Evolutionary conservation across 1,284 basidiomycete species (phyloP).

Genomic region (Schizophyllum commune): DNA sequence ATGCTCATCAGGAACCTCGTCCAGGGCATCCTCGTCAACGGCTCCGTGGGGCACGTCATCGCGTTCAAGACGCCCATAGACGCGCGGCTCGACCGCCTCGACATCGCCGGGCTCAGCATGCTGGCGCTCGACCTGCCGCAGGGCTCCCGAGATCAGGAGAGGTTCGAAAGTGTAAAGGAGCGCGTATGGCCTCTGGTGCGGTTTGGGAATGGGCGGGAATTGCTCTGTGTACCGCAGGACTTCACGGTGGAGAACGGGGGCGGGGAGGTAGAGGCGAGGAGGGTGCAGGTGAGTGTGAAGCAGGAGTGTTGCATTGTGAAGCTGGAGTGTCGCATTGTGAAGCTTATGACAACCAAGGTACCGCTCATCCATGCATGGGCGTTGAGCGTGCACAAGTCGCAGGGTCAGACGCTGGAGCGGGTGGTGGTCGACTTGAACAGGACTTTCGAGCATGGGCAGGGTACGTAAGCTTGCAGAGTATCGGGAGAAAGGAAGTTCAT

Average conservation of each 20-base stretch:
- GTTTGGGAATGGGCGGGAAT: slow-evolving; percentile 36
- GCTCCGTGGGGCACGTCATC: slow-evolving; percentile 68
- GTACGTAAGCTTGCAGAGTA: slow-evolving; percentile 21
- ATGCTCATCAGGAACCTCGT: slow-evolving; percentile 68
- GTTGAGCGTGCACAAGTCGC: slow-evolving; percentile 80
- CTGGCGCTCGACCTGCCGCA: not conserved
- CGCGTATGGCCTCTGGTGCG: slow-evolving; percentile 47
- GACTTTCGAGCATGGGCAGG: slow-evolving; percentile 79
- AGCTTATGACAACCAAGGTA: slow-evolving; percentile 32
- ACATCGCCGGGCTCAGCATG: slow-evolving; percentile 3
- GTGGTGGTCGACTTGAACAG: slow-evolving; percentile 62
- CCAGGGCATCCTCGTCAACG: slow-evolving; percentile 81
- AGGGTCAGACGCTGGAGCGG: slow-evolving; percentile 76
- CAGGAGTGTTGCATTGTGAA: not conserved
- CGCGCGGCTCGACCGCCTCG: slow-evolving; percentile 10
- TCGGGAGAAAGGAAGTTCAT: not conserved
- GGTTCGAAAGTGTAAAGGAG: slow-evolving; percentile 6
- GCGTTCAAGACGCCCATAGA: slow-evolving; percentile 39
- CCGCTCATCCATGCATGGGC: slow-evolving; percentile 80
- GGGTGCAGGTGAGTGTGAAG: slow-evolving; percentile 38
- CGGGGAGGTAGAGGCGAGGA: slow-evolving; percentile 43
- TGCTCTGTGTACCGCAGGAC: slow-evolving; percentile 43
- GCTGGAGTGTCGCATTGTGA: not conserved
- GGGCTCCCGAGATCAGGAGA: not conserved
- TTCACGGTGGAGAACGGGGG: slow-evolving; percentile 52